These are phyloP conservation scores for Penicillium sp. DNA, from an alignment of 2,329 filamentous ascomycete genomes.

Conservation along the genomic window DNA sequence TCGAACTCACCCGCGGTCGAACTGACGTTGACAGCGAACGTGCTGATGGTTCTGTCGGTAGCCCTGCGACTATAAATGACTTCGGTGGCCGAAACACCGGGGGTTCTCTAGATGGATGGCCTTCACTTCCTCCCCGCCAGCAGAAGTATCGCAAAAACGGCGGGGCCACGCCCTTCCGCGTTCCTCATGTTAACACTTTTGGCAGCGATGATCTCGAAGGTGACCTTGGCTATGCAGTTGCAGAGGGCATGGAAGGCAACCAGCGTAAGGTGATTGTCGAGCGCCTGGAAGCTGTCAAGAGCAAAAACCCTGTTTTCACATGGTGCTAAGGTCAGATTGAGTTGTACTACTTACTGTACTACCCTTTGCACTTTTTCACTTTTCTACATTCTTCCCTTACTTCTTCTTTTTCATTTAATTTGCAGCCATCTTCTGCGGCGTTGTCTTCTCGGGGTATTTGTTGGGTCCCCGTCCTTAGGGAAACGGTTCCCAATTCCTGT, in stretches of 20 bases:
- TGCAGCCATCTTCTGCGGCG: constrained; percentile 21
- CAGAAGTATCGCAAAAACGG: constrained; percentile 34
- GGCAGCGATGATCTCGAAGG: constrained; percentile 80
- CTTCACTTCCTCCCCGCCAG: constrained; percentile 38
- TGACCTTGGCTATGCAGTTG: constrained; percentile 90
- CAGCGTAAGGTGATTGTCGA: constrained; percentile 95
- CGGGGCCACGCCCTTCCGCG: constrained; percentile 43
- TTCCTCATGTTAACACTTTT: constrained; percentile 44
- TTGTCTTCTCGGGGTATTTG: constrained; percentile 15
- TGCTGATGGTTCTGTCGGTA: constrained; percentile 33
- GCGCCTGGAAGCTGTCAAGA: constrained; percentile 91
- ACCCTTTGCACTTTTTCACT: constrained; percentile 1
- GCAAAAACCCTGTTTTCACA: constrained; percentile 91
- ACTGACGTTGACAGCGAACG: constrained; percentile 37
- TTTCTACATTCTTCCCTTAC: constrained; percentile 19
- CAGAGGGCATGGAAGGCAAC: constrained; percentile 88
- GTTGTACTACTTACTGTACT: too few species aligned
- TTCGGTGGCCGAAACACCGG: constrained; percentile 34
- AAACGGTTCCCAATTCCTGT: not conserved
- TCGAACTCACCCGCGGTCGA: constrained; percentile 60
- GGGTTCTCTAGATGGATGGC: constrained; percentile 40
- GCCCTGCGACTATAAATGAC: constrained; percentile 37
- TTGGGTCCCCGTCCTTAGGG: not conserved
- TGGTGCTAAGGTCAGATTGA: constrained; percentile 68
- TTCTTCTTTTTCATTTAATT: constrained; percentile 21